Evolutionary conservation across 2,329 filamentous ascomycete genomes (phyloP).

Genomic region (Emmonsiellopsis sp.): DNA sequence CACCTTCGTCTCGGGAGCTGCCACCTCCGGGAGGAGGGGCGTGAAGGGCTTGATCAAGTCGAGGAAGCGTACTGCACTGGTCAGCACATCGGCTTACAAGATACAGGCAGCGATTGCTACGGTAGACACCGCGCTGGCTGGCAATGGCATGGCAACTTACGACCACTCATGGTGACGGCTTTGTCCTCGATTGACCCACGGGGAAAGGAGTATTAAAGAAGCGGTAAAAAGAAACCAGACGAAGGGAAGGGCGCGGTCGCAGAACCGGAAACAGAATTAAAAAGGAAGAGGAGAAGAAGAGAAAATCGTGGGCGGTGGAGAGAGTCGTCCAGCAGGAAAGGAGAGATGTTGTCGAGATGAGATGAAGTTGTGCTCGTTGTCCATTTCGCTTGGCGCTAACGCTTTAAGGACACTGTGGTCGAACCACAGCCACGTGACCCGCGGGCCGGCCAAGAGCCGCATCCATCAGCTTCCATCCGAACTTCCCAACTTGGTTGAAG

Average conservation of each 20-base stretch:
- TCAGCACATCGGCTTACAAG: conserved; percentile 17
- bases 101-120: not conserved
- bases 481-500: not conserved
- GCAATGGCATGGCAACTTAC: conserved; percentile 37
- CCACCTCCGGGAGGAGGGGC: conserved; percentile 98
- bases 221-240: conserved; percentile 24
- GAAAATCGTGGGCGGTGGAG: conserved; percentile 15
- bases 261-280: conserved; percentile 14
- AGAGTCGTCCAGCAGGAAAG: conserved; percentile 9
- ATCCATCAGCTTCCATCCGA: not conserved
- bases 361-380: conserved; percentile 14
- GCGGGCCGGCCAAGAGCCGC: not conserved
- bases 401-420: conserved; percentile 15
- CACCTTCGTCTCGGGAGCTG: conserved; percentile 95
- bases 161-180: conserved; percentile 48
- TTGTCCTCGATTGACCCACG: conserved; percentile 22
- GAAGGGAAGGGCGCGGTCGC: conserved; percentile 17
- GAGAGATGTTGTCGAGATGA: conserved; percentile 10
- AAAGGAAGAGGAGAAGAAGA: conserved; percentile 16
- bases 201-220: conserved; percentile 20
- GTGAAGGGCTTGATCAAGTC: conserved; percentile 99
- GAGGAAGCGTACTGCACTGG: conserved; percentile 79
- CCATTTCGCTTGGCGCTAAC: conserved; percentile 10
- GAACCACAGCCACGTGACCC: not conserved
- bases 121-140: not conserved